phyloP scores from a whole-genome alignment of 768 basidiomycete species.

The Royoungia palumana region DNA sequence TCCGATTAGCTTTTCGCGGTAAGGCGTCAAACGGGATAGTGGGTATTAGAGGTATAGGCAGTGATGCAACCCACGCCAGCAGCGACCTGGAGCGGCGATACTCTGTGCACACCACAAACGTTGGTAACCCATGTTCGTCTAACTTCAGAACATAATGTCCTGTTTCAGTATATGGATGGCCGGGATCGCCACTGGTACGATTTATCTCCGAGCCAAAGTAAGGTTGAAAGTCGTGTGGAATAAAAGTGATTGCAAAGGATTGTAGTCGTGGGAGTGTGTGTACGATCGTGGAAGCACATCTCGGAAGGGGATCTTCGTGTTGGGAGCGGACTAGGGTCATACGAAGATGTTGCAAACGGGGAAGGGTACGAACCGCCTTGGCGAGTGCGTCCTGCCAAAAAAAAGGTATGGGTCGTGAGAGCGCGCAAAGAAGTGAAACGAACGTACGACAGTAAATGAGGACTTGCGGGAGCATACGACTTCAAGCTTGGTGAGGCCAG shows the following conservation, averaged over 20 bases:
- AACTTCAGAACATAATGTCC: constrained; percentile 57
- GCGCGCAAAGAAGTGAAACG: background rate
- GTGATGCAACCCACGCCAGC: constrained; percentile 27
- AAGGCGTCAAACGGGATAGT: constrained; percentile 1
- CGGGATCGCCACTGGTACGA: constrained; percentile 29
- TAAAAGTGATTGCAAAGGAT: constrained; percentile 62
- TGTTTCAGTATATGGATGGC: constrained; percentile 31
- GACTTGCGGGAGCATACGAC: constrained; percentile 66
- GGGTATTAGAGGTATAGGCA: constrained; percentile 24
- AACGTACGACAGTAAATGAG: constrained; percentile 65
- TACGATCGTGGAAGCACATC: constrained; percentile 61
- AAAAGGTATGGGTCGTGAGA: background rate
- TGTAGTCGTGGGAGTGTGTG: constrained; percentile 63
- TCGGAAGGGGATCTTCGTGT: constrained; percentile 56
- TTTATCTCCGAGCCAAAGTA: constrained; percentile 43
- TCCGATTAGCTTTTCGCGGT: constrained; percentile 31
- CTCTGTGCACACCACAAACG: constrained; percentile 50
- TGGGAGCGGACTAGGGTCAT: constrained; percentile 66
- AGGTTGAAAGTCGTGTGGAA: constrained; percentile 52
- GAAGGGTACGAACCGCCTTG: constrained; percentile 57
- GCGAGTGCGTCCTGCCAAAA: constrained; percentile 43
- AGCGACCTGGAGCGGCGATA: constrained; percentile 30
- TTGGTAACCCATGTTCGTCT: constrained; percentile 65
- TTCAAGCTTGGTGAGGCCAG: constrained; percentile 59
- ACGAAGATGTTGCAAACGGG: constrained; percentile 58